Evolutionary conservation across 352 stramenopile genomes (phyloP).

Genomic region (Pelagophyceae sp.): DNA sequence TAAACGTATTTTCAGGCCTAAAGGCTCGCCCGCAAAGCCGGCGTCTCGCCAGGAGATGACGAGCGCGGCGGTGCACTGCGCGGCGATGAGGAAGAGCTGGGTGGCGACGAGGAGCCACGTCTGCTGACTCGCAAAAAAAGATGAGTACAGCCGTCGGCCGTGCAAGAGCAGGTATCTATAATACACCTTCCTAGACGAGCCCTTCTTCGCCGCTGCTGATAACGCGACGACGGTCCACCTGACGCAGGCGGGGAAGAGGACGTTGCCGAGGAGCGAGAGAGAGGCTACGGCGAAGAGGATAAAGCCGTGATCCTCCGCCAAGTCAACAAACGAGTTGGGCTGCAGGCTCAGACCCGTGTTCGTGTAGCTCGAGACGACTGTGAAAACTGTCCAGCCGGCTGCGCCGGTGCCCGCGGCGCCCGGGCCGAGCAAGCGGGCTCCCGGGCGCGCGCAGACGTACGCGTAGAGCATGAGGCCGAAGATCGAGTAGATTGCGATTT

Average conservation of each 20-base stretch:
- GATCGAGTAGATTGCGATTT: not conserved
- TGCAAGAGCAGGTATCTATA: conserved; percentile 15
- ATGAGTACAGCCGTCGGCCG: not conserved
- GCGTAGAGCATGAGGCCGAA: not conserved
- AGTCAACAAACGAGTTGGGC: not conserved
- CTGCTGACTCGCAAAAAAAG: not conserved
- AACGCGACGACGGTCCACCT: conserved; percentile 13
- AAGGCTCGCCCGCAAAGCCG: not conserved
- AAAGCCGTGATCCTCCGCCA: not conserved
- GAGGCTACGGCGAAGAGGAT: not conserved
- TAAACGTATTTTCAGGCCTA: not conserved
- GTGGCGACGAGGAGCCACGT: conserved; percentile 13
- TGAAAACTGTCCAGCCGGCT: not conserved
- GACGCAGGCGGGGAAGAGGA: not conserved
- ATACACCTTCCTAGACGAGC: not conserved
- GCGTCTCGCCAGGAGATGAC: not conserved
- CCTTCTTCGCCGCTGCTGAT: not conserved
- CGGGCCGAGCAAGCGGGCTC: not conserved
- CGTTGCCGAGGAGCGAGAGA: conserved; percentile 4
- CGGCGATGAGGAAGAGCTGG: conserved; percentile 3
- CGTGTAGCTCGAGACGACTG: not conserved
- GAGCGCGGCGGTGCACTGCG: not conserved
- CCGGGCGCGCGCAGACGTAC: not conserved
- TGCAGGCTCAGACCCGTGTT: conserved; percentile 2
- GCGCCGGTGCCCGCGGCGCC: not conserved